Evolutionary conservation across 1,139 yeast genomes (phyloP).

Genomic region (Pneumocystis canis): DNA sequence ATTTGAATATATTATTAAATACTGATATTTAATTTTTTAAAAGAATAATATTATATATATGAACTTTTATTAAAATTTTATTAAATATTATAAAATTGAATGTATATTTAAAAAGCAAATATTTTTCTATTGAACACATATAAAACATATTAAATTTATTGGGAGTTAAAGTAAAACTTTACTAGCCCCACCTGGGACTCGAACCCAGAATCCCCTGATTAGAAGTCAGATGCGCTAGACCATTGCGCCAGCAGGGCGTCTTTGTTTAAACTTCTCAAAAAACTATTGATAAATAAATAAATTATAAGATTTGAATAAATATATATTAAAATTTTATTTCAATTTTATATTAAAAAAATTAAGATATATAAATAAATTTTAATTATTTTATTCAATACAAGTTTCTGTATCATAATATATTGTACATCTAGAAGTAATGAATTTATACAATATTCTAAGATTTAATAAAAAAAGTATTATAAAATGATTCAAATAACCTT

Average conservation of each 20-base stretch:
- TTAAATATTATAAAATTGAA: too few species aligned
- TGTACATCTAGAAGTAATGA: neutral
- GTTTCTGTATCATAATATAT: neutral
- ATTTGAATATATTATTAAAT: too few species aligned
- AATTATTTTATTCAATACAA: too few species aligned
- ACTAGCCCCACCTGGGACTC: neutral
- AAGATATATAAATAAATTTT: too few species aligned
- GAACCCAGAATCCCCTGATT: constrained; percentile 1
- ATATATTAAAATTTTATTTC: neutral
- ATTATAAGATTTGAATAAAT: neutral
- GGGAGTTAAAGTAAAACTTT: neutral
- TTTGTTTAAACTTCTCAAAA: neutral
- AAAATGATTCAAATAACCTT: too few species aligned
- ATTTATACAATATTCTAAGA: neutral
- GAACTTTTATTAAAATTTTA: too few species aligned
- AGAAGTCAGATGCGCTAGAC: constrained; percentile 1
- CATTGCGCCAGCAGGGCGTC: neutral
- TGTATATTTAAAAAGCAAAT: too few species aligned
- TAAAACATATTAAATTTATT: neutral
- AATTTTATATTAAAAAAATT: too few species aligned
- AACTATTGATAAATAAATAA: neutral
- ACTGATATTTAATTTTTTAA: too few species aligned
- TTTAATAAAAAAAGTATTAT: neutral
- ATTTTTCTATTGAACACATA: too few species aligned
- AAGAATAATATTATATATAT: too few species aligned